Conservation (phyloP, 768 basidiomycete species). For the Symmetrospora coprosmae region DNA sequence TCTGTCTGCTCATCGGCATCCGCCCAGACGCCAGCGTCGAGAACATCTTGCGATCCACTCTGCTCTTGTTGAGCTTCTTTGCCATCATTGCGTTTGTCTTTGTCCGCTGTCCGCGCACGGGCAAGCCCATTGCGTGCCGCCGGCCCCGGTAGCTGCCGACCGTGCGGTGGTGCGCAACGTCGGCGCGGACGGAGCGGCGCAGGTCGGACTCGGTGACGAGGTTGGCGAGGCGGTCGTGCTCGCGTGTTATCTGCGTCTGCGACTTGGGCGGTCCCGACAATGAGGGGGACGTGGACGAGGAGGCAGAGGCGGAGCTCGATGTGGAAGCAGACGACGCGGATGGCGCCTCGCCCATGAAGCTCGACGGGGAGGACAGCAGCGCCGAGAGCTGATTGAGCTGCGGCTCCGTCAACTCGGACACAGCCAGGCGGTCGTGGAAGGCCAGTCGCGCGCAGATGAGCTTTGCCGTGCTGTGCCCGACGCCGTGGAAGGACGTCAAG, state of each 20-base stretch:
- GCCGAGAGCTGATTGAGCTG: constrained; percentile 88
- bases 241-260: no score
- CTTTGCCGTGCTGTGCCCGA: constrained; percentile 59
- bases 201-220: constrained; percentile 80
- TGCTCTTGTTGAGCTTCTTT: constrained; percentile 77
- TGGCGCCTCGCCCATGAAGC: constrained; percentile 40
- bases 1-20: no score
- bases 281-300: not conserved
- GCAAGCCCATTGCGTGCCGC: constrained; percentile 81
- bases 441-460: constrained; percentile 81
- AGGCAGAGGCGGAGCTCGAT: constrained; percentile 35
- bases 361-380: constrained; percentile 74
- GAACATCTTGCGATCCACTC: constrained; percentile 51
- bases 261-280: constrained; percentile 13
- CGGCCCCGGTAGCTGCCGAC: constrained; percentile 88
- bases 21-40: constrained; percentile 24
- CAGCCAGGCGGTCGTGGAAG: constrained; percentile 70
- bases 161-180: constrained; percentile 81
- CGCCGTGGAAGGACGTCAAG: constrained; percentile 76
- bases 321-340: constrained; percentile 36
- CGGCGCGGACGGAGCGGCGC: constrained; percentile 64
- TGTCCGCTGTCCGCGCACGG: constrained; percentile 88
- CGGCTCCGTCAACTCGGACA: constrained; percentile 64
- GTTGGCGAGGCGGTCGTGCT: constrained; percentile 51
- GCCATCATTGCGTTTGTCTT: constrained; percentile 82